Conservation (phyloP, 2,329 filamentous ascomycete species). For the Phaeophleospora eucalypticola region DNA sequence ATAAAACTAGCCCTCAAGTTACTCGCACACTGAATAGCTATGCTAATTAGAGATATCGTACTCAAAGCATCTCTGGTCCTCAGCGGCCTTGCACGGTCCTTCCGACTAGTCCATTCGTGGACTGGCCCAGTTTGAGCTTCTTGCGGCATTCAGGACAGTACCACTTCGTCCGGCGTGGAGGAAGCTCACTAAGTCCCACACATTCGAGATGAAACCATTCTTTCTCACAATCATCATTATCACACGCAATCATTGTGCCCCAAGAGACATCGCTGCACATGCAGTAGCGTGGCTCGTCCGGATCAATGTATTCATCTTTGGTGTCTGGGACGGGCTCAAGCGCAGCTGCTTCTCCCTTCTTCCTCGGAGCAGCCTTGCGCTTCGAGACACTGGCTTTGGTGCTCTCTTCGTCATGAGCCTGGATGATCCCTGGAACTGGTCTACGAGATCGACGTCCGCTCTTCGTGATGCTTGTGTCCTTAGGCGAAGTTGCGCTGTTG, state of each 20-base stretch:
- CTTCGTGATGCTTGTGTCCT: constrained; percentile 18
- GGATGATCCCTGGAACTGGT: constrained; percentile 69
- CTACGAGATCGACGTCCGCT: constrained; percentile 57
- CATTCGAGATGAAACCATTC: constrained; percentile 86
- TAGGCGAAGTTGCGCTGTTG: constrained; percentile 16
- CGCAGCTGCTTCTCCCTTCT: constrained; percentile 45
- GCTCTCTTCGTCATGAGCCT: constrained; percentile 48
- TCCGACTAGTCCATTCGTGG: constrained; percentile 30
- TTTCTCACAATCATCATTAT: constrained; percentile 70
- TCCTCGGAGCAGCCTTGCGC: constrained; percentile 65
- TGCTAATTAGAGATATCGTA: neutral
- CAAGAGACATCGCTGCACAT: constrained; percentile 75
- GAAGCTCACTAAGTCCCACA: constrained; percentile 64
- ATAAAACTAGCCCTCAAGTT: neutral
- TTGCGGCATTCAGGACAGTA: constrained; percentile 75
- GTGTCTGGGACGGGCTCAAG: constrained; percentile 17
- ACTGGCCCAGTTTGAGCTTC: constrained; percentile 35
- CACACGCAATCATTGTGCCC: constrained; percentile 78
- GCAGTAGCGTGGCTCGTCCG: constrained; percentile 72
- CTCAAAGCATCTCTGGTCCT: neutral
- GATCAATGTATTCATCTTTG: constrained; percentile 55
- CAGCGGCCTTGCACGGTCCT: constrained; percentile 7
- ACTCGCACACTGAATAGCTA: neutral
- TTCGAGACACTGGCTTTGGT: constrained; percentile 66
- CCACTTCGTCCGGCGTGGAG: constrained; percentile 73